Evolutionary conservation across 176 grass and related monocot species (phyloP), one percentile per base, ranked within the genome.

Genomic region (Phoenix dactylifera): DNA sequence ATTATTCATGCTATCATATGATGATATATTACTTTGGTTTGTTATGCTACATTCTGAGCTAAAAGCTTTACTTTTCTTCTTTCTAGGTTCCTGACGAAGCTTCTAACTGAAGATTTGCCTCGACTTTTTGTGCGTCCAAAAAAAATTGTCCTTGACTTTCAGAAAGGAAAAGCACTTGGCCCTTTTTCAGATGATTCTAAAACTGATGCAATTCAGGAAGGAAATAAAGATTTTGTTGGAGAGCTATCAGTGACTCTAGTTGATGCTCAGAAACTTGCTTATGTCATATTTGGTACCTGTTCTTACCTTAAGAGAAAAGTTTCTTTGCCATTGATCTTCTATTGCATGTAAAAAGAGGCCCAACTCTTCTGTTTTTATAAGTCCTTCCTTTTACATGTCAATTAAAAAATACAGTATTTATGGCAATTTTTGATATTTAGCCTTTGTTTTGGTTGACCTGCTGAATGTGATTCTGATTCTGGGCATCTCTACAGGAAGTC

Each of bases 91-190:
- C 87, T 98, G 44, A 98, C 78, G 0, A 80, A 98, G 63, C 87
- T 98, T 69, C 49, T 98, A 26, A 98, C 93, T 14, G 93, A 91
- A 85, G 93, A 98, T 60, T 58, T 98, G 52, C 93, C 93, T 73
- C 84, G 84, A 23, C 84, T 98, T 30, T 97, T 98, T 85, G 87
- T 92, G 60, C 87, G 84, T 0, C 93, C 93, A 63, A 91, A 92
- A 65, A 97, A 88, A 74, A 98, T 98, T 9, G 87, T 98, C 52
- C 93, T 97, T 22, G 93, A 97, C 91, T 97, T 97, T 69, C 87
- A 85, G 55, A 70, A 91, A 66, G 93, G 92, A 35, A 89, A 80
- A 74, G 76, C 92, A 60, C 76, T 76, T 61, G 92, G 87, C 50
- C 92, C 92, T 64, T 65, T 91, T 67, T 59, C 87, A 70, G 77